Evolutionary conservation across 805 yeast genomes (phyloP).

Genomic region (Starmerella riodocensis): DNA sequence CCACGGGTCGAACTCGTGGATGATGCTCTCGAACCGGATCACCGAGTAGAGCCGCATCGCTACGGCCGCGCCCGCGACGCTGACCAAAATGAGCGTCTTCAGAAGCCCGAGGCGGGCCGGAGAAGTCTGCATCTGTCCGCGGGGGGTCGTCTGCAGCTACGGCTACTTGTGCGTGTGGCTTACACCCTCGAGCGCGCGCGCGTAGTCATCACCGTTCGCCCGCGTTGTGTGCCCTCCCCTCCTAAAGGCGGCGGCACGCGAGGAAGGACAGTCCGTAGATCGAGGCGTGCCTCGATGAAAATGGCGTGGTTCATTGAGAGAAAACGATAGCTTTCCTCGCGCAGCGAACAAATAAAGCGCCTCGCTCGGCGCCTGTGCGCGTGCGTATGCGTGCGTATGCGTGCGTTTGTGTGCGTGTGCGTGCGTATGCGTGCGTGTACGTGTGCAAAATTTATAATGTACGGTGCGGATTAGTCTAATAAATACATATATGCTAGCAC

Average conservation of each 20-base stretch:
- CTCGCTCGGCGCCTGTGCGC: not conserved
- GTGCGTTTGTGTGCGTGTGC: too few species aligned
- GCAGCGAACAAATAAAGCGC: not conserved
- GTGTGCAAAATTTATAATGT: not conserved
- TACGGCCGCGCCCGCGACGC: constrained; percentile 82
- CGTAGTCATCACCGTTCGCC: constrained; percentile 5
- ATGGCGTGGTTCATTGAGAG: too few species aligned
- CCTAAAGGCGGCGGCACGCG: too few species aligned
- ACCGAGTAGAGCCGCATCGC: constrained; percentile 92
- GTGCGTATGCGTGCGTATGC: not conserved
- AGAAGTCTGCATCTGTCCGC: constrained; percentile 3
- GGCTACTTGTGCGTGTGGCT: too few species aligned
- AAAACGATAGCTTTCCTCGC: not conserved
- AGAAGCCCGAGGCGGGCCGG: constrained; percentile 30
- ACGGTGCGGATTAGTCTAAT: not conserved
- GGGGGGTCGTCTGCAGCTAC: too few species aligned
- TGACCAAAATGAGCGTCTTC: constrained; percentile 52
- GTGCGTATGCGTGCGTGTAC: not conserved
- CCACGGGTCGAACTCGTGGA: constrained; percentile 71
- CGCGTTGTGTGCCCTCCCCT: too few species aligned
- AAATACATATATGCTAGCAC: not conserved
- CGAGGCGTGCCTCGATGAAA: too few species aligned
- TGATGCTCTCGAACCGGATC: constrained; percentile 85
- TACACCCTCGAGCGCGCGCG: too few species aligned
- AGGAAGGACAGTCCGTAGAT: too few species aligned